Conservation (phyloP, 2,329 filamentous ascomycete genomes). For the Aureobasidium subglaciale region DNA sequence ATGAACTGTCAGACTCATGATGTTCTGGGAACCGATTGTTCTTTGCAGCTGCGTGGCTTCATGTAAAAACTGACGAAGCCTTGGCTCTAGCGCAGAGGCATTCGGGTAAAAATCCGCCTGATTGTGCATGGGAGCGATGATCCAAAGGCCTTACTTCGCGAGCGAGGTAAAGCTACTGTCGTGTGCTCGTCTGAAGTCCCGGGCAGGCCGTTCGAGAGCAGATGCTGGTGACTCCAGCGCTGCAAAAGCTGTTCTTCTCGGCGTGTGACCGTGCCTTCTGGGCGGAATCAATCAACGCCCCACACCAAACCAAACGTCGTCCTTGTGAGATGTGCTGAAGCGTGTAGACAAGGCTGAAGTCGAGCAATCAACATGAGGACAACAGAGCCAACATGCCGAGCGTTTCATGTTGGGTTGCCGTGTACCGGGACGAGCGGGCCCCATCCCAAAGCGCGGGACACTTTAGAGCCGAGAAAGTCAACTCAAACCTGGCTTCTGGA, state of each 20-base stretch:
- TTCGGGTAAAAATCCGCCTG: background rate
- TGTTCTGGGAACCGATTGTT: background rate
- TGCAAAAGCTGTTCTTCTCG: background rate
- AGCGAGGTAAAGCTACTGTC: background rate
- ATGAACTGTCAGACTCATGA: background rate
- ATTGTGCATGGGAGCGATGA: background rate
- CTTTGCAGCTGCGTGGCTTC: slow-evolving; percentile 1
- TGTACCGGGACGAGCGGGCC: slow-evolving; percentile 8
- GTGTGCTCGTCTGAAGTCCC: background rate
- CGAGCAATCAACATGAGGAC: background rate
- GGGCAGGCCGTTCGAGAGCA: background rate
- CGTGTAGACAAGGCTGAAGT: slow-evolving; percentile 1
- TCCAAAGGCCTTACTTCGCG: background rate
- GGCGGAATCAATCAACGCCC: background rate
- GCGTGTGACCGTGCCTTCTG: background rate
- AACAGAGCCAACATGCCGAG: slow-evolving; percentile 3
- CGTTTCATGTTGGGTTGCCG: slow-evolving; percentile 13
- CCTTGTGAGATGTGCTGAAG: background rate
- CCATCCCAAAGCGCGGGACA: slow-evolving; percentile 3
- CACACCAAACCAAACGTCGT: background rate
- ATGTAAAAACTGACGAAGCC: slow-evolving; percentile 7
- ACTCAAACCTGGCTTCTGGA: slow-evolving; percentile 7
- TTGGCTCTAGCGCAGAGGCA: slow-evolving; percentile 1
- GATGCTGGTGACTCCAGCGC: background rate
- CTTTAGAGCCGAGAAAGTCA: slow-evolving; percentile 3